Percentiles rank a stretch among this genome's conserved stretches.
Evolutionary conservation across 352 stramenopile genomes (phyloP).

Genomic region (Phytophthora pseudosyringae): DNA sequence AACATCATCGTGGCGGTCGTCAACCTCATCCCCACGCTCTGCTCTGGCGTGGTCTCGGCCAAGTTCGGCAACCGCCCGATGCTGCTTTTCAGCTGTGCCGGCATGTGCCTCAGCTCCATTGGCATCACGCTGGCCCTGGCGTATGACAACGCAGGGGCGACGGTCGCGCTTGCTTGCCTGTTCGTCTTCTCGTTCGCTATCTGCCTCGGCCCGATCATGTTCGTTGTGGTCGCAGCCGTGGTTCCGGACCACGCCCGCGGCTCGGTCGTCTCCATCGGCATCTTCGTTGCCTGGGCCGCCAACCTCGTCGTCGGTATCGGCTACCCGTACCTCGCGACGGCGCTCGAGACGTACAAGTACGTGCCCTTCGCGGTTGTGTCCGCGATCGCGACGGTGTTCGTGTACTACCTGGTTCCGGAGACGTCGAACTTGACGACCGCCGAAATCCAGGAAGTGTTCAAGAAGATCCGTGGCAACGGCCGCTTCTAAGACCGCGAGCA

Average conservation of each 20-base stretch:
- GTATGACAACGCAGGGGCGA: slow-evolving; percentile 17
- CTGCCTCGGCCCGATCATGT: slow-evolving; percentile 43
- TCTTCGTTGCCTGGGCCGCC: slow-evolving; percentile 40
- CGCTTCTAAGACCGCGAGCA: slow-evolving; percentile 17
- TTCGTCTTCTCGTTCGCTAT: slow-evolving; percentile 39
- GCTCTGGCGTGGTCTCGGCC: slow-evolving; percentile 29
- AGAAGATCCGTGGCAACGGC: slow-evolving; percentile 35
- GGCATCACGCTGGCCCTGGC: slow-evolving; percentile 42
- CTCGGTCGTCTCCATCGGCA: slow-evolving; percentile 35
- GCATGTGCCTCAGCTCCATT: slow-evolving; percentile 41
- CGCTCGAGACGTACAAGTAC: slow-evolving; percentile 39
- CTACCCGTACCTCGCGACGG: slow-evolving; percentile 45
- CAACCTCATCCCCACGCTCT: slow-evolving; percentile 41
- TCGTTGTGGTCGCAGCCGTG: slow-evolving; percentile 47
- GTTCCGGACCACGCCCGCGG: slow-evolving; percentile 44
- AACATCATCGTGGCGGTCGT: slow-evolving; percentile 48
- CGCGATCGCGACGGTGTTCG: slow-evolving; percentile 27
- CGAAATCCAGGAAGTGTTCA: slow-evolving; percentile 48
- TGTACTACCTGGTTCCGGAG: slow-evolving; percentile 44
- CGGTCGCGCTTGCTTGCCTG: slow-evolving; percentile 31
- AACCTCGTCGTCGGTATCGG: slow-evolving; percentile 53
- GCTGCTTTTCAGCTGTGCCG: slow-evolving; percentile 37
- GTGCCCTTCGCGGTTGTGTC: slow-evolving; percentile 38
- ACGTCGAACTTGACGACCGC: slow-evolving; percentile 42
- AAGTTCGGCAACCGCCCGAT: slow-evolving; percentile 46